These are phyloP conservation scores for Candida dendrica DNA, from an alignment of 805 yeast species.

Conservation along the genomic window DNA sequence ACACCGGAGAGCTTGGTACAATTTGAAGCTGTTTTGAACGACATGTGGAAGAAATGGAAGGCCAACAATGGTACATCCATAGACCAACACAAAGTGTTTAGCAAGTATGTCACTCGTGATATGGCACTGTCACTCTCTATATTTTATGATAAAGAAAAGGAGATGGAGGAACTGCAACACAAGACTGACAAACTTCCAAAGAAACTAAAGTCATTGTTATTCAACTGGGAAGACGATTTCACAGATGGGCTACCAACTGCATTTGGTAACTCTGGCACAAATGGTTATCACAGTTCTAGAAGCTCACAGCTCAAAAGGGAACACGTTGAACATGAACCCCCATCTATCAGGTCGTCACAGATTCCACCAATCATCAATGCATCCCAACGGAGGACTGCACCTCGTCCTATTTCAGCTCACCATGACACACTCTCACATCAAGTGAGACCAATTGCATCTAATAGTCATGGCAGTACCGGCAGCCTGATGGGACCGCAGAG, in stretches of 20 bases:
- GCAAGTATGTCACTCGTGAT: conserved; percentile 8
- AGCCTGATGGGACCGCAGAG: too few species aligned
- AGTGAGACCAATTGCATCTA: background rate
- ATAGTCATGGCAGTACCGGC: background rate
- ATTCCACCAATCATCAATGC: too few species aligned
- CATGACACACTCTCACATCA: background rate
- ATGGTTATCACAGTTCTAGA: background rate
- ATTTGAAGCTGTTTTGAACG: too few species aligned
- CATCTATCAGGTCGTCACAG: background rate
- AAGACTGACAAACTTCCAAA: conserved; percentile 1
- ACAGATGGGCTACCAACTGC: background rate
- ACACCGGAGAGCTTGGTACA: too few species aligned
- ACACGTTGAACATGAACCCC: background rate
- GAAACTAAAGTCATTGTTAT: conserved; percentile 3
- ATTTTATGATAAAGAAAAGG: conserved; percentile 6
- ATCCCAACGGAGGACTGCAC: background rate
- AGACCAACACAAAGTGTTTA: background rate
- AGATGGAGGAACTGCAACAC: conserved; percentile 1
- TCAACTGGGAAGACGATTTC: conserved; percentile 13
- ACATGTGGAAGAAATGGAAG: too few species aligned
- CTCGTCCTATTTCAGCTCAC: background rate
- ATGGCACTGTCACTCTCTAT: conserved; percentile 8
- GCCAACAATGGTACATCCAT: too few species aligned
- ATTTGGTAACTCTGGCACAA: background rate
- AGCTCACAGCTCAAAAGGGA: background rate